Base-by-base conservation (phyloP, 495 filamentous ascomycete genomes). In the Hyaloscypha hepaticicola region DNA sequence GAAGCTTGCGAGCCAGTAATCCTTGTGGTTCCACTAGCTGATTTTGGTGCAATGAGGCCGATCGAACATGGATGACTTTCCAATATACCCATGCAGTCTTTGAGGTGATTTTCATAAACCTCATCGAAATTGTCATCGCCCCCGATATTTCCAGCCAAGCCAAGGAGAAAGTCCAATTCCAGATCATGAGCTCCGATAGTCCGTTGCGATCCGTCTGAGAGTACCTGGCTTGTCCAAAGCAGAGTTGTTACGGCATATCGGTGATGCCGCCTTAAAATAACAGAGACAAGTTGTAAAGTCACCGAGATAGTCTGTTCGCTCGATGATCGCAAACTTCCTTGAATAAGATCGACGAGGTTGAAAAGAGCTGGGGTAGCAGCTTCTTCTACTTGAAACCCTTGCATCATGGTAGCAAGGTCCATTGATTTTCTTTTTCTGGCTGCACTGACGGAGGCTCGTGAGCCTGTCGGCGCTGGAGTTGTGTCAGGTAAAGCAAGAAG, bases 311-410 rank as follows among this genome's bases (percentile, higher is more conserved):
- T 98, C 69, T 97, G 93, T 38, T 89, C 84, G 70, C 92, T 96
- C 28, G 80, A 80, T 5, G 96, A 98, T 65, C 84, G 80, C n/a
- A 97, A 80, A 70, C 93, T 94, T 16, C 90, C 86, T 2, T 93
- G 80, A 31, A 95, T 86, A n/a, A 99, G 82, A 76, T 98, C 95
- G 51, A 92, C 89, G 38, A 99, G 79, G 70, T 94, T 98, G 78
- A 97, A 97, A 1, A 99, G 81, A 34, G 89, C 84, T 8, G 95
- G 96, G 8, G 92, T 92, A 28, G 91, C 87, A 22, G 52, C 26
- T 6, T 56, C 34, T 16, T 85, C 86, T 64, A 87, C 84, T 27
- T 85, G 85, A 64, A 89, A 85, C 25, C 88, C 83, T 28, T 89
- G 83, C 70, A 88, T 84, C 77, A 84, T 89, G 38, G 86, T 90